A percentile compares a stretch with the other conserved stretches of the same genome.
Conservation (phyloP, 306 rosid species). For the Acacia crassicarpa region DNA sequence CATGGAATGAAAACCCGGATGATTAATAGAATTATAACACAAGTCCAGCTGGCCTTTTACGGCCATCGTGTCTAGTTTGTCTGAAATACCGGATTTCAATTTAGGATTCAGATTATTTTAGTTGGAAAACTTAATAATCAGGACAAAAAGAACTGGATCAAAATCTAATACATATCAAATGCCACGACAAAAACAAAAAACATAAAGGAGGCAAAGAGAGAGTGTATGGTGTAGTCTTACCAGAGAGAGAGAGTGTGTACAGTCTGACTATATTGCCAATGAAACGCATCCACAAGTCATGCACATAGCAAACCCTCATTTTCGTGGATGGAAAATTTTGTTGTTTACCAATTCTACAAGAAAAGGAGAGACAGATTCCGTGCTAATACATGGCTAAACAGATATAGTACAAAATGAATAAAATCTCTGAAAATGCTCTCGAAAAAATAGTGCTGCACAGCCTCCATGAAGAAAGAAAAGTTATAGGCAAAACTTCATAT, state of each 20-base stretch:
- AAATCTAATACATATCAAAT: neutral
- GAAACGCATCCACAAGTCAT: slow-evolving; percentile 33
- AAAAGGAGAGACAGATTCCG: slow-evolving; percentile 27
- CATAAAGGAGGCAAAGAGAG: neutral
- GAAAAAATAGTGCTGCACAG: slow-evolving; percentile 43
- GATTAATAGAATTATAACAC: neutral
- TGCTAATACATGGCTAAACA: slow-evolving; percentile 41
- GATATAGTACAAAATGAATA: slow-evolving; percentile 64
- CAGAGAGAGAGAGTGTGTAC: neutral
- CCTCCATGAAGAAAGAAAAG: slow-evolving; percentile 49
- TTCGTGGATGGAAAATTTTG: slow-evolving; percentile 42
- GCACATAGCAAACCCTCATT: slow-evolving; percentile 29
- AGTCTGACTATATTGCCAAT: neutral
- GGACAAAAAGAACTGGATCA: neutral
- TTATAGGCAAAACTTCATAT: slow-evolving; percentile 37
- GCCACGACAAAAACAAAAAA: neutral
- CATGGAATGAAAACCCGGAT: too few species aligned
- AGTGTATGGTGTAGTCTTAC: slow-evolving; percentile 15
- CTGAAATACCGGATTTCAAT: neutral
- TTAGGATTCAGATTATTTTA: neutral
- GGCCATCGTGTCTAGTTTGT: neutral
- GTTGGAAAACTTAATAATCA: neutral
- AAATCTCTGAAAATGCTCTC: slow-evolving; percentile 56
- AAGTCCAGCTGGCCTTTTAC: neutral
- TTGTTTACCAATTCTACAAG: slow-evolving; percentile 39